phyloP scores from a whole-genome alignment of 2,329 filamentous ascomycete genomes.

The Cladobotryum mycophilum region DNA sequence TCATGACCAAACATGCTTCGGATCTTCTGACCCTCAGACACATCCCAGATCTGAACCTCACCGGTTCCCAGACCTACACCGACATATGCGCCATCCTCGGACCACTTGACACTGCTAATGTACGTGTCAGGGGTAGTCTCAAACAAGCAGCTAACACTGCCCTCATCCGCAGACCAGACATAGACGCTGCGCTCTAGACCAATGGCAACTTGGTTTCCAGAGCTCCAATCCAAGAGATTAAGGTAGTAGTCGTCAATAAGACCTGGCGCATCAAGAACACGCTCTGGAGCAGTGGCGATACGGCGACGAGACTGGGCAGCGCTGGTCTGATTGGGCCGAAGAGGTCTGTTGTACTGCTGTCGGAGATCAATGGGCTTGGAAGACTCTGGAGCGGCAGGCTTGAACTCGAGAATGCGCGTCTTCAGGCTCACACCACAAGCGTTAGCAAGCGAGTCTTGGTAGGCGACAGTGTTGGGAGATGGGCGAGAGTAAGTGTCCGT shows the following conservation, averaged over 20 bases:
- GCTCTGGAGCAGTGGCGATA: conserved; percentile 89
- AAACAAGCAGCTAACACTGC: conserved; percentile 79
- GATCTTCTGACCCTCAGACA: conserved; percentile 88
- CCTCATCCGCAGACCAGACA: conserved; percentile 95
- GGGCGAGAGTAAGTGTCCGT: conserved; percentile 65
- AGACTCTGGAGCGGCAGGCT: conserved; percentile 95
- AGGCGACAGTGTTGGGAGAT: conserved; percentile 81
- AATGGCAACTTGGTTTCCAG: conserved; percentile 95
- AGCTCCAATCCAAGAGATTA: conserved; percentile 97
- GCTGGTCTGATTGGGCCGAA: conserved; percentile 67
- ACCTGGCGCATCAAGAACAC: conserved; percentile 91
- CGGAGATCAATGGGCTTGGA: conserved; percentile 97
- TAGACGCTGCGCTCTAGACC: conserved; percentile 96
- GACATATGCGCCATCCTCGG: conserved; percentile 92
- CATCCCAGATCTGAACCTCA: conserved; percentile 99
- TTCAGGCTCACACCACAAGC: conserved; percentile 91
- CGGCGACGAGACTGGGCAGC: conserved; percentile 85
- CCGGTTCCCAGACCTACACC: conserved; percentile 90
- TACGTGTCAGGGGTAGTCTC: conserved; percentile 90
- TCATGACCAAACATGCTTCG: conserved; percentile 99
- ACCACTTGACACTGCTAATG: conserved; percentile 98
- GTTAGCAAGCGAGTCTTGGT: conserved; percentile 83
- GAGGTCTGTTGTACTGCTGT: conserved; percentile 93
- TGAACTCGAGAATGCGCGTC: conserved; percentile 95
- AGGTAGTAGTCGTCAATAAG: conserved; percentile 98